Evolutionary conservation across 2,329 filamentous ascomycete species (phyloP), one percentile per base, ranked within the genome.

Genomic region (Meredithiella fracta): DNA sequence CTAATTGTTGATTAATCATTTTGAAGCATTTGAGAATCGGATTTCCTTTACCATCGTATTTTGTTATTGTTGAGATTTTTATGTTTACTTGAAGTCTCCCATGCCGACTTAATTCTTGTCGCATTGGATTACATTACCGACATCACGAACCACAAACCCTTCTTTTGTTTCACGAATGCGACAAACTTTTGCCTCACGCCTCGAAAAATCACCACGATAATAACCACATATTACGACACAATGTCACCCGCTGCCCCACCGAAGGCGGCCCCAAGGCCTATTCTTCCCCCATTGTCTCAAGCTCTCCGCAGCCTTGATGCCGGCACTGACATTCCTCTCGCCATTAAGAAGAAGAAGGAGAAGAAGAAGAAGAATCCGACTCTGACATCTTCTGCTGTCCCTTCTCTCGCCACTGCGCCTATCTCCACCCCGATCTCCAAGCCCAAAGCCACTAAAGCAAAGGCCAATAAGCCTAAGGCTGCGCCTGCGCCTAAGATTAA

Each of bases 321-420:
- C n/a, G 56, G 47, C 47, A 23, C 47, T 11, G 49, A 47, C 26
- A 58, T 52, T 8, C 56, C 56, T 9, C 47, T 55, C 3, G 42
- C 56, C 5, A 37, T 55, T 22, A 58, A 58, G 53, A 51, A 51
- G 25, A 58, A 55, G n/a, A n/a, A n/a, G n/a, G n/a, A n/a, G n/a
- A 58, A 58, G 53, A 51, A 51, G 25, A 58, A 55, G 22, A 55
- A 55, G 22, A 54, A 50, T 11, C 17, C 23, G 1, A 17, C n/a
- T n/a, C 17, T 34, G 47, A 56, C 51, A 11, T 40, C 29, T 9
- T 20, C 50, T 14, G 55, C 38, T 34, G 29, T 11, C 5, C 29
- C 29, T 11, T 34, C 29, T 38, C 8, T 20, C 29, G 20, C 29
- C 20, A n/a, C 51, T 7, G 20, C 44, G n/a, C 44, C 20, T 14